phyloP scores from a whole-genome alignment of 2,329 filamentous ascomycete species.

The Talaromyces marneffei region DNA sequence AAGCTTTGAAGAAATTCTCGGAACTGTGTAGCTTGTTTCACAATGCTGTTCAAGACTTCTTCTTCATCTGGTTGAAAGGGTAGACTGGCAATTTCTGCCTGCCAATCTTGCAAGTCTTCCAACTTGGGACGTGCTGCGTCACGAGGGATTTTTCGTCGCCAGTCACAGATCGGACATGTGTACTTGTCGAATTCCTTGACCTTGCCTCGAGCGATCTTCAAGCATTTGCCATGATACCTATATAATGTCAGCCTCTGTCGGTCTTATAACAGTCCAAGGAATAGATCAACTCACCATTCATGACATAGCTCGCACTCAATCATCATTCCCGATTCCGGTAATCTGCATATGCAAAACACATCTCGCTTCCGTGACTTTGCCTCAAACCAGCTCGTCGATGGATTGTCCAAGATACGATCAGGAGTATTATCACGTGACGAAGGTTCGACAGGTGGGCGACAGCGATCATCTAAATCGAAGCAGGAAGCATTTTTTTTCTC shows the following conservation, averaged over 20 bases:
- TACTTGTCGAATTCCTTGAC: conserved; percentile 99
- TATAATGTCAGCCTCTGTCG: background rate
- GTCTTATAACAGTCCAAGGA: background rate
- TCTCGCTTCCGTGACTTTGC: conserved; percentile 60
- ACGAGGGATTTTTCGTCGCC: conserved; percentile 91
- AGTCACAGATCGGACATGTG: conserved; percentile 96
- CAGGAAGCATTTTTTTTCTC: conserved; percentile 83
- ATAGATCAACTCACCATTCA: conserved; percentile 66
- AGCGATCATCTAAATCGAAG: conserved; percentile 85
- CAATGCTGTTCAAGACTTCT: conserved; percentile 75
- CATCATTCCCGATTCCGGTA: conserved; percentile 95
- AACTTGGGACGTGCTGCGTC: conserved; percentile 93
- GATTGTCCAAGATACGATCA: conserved; percentile 48
- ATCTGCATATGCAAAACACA: conserved; percentile 95
- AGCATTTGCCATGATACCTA: conserved; percentile 95
- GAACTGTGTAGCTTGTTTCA: conserved; percentile 78
- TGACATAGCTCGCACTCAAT: conserved; percentile 98
- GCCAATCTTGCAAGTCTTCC: conserved; percentile 78
- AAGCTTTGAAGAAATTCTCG: conserved; percentile 73
- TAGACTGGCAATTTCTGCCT: conserved; percentile 70
- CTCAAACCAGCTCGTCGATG: conserved; percentile 28
- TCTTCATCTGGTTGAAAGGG: conserved; percentile 97
- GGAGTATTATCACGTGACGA: conserved; percentile 75
- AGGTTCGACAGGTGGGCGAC: conserved; percentile 83
- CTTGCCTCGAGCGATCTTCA: conserved; percentile 95